Percentiles rank a stretch among this genome's conserved stretches.
phyloP scores from a whole-genome alignment of 768 basidiomycete genomes.

The Leccinum rimulosum region DNA sequence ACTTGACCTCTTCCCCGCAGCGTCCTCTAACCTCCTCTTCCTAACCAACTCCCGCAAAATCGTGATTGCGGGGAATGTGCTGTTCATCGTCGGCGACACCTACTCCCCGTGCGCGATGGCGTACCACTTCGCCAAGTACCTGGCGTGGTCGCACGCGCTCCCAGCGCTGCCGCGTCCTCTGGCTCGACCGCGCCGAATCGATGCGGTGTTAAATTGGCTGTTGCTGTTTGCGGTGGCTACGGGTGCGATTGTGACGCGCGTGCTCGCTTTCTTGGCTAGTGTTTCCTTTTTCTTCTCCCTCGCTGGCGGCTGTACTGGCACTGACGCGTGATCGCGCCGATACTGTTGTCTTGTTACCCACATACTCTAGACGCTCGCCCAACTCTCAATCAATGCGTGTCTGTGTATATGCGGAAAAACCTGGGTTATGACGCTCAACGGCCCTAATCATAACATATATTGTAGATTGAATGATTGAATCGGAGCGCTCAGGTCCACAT shows the following conservation, averaged over 20 bases:
- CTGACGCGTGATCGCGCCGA: too few relatives aligned
- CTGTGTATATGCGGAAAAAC: too few relatives aligned
- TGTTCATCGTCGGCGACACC: constrained; percentile 26
- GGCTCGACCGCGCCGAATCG: constrained; percentile 11
- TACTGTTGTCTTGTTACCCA: too few relatives aligned
- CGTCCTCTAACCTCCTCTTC: constrained; percentile 1
- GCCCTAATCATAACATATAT: too few relatives aligned
- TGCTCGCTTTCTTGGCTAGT: too few relatives aligned
- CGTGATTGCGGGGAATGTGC: constrained; percentile 20
- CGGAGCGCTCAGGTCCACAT: too few relatives aligned
- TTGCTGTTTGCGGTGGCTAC: constrained; percentile 27
- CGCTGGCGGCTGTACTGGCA: too few relatives aligned
- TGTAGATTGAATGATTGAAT: too few relatives aligned
- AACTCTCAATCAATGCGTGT: too few relatives aligned
- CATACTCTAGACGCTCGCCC: too few relatives aligned
- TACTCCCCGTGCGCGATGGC: constrained; percentile 22
- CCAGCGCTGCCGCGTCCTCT: background rate
- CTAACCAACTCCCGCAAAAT: background rate
- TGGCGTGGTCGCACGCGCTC: constrained; percentile 3
- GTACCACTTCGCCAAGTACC: constrained; percentile 18
- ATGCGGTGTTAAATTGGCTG: constrained; percentile 22
- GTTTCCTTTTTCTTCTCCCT: too few relatives aligned
- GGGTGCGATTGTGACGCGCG: constrained; percentile 23
- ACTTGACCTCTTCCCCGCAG: background rate
- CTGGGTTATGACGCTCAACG: too few relatives aligned